Evolutionary conservation across 768 basidiomycete species (phyloP).

Genomic region (Mrakia hoshinonis): DNA sequence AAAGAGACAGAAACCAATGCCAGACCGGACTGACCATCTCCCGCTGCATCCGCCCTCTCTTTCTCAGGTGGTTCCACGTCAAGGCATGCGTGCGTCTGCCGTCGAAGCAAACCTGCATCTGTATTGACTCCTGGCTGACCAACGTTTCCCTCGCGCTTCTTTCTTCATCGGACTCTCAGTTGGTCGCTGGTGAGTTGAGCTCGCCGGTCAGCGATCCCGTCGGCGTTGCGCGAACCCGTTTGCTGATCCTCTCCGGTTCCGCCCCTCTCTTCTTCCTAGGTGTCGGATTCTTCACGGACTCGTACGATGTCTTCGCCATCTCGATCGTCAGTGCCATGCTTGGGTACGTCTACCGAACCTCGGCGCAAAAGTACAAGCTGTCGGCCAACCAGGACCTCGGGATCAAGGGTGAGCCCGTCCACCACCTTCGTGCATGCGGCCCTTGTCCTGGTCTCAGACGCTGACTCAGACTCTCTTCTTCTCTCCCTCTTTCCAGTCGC

Average conservation of each 20-base stretch:
- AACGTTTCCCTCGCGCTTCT: not conserved
- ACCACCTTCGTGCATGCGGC: too few relatives aligned
- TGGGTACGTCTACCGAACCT: conserved; percentile 62
- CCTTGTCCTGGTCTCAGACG: not conserved
- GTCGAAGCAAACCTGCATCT: not conserved
- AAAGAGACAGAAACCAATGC: too few relatives aligned
- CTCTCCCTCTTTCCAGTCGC: not conserved
- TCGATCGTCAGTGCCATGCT: conserved; percentile 77
- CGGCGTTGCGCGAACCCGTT: not conserved
- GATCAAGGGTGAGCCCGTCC: conserved; percentile 63
- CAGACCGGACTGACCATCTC: not conserved
- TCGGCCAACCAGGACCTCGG: conserved; percentile 62
- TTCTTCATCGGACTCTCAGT: too few relatives aligned
- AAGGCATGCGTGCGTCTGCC: conserved; percentile 62
- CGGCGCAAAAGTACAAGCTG: conserved; percentile 38
- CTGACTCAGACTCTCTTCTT: not conserved
- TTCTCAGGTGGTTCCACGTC: conserved; percentile 67
- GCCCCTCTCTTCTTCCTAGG: not conserved
- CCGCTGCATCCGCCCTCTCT: conserved; percentile 1
- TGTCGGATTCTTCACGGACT: conserved; percentile 25
- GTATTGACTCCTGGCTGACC: not conserved
- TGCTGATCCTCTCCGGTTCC: conserved; percentile 7
- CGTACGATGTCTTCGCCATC: conserved; percentile 81
- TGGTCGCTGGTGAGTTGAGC: too few relatives aligned
- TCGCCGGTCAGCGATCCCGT: too few relatives aligned